These are phyloP conservation scores for Simplicillium aogashimaense DNA, from an alignment of 2,329 filamentous ascomycete genomes.

Conservation along the genomic window DNA sequence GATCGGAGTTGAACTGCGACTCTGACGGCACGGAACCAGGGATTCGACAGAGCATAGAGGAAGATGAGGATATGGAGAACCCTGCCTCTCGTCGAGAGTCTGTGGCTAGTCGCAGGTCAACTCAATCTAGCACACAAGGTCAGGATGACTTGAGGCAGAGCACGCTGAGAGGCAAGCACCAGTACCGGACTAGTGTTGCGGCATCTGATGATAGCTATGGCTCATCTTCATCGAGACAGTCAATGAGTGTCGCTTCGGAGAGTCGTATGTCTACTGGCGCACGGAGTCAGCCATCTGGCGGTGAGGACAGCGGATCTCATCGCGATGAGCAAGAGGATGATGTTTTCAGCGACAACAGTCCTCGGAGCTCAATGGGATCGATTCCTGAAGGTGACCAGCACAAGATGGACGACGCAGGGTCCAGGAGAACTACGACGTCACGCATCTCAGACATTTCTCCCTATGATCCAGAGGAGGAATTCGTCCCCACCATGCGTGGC, in stretches of 20 bases:
- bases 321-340: slow-evolving; percentile 41
- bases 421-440: slow-evolving; percentile 18
- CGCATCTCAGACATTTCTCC: slow-evolving; percentile 43
- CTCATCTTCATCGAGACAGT: neutral
- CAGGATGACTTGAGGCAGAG: neutral
- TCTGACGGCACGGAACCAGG: neutral
- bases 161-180: neutral
- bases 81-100: slow-evolving; percentile 1
- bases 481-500: slow-evolving; percentile 44
- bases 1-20: neutral
- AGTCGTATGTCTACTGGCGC: neutral
- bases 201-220: neutral
- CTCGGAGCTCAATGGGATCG: slow-evolving; percentile 46
- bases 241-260: neutral
- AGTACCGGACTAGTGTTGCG: neutral
- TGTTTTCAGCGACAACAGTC: slow-evolving; percentile 49
- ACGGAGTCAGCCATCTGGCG: slow-evolving; percentile 7
- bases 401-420: slow-evolving; percentile 3
- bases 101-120: neutral
- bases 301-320: slow-evolving; percentile 37
- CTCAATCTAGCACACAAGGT: neutral
- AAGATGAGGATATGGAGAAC: neutral
- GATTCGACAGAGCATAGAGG: neutral
- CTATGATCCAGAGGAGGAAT: slow-evolving; percentile 33
- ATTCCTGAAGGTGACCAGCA: slow-evolving; percentile 26